Conservation (phyloP, 306 rosid genomes). For the Spatholobus suberectus region DNA sequence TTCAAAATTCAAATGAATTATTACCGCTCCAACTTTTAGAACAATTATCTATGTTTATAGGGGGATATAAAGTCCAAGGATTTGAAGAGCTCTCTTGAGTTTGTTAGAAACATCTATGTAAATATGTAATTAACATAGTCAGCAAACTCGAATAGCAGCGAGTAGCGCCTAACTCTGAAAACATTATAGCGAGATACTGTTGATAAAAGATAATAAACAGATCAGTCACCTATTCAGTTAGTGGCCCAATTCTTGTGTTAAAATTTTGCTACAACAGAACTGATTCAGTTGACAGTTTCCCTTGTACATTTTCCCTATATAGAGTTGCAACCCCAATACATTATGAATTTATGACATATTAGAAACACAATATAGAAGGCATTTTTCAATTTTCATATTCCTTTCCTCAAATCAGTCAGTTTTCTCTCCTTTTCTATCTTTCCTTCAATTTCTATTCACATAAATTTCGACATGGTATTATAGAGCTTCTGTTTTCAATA, state of each 20-base stretch:
- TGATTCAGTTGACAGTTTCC: background rate
- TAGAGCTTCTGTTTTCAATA: background rate
- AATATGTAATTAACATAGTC: background rate
- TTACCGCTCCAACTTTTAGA: background rate
- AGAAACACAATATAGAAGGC: background rate
- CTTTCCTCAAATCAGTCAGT: background rate
- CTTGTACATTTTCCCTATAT: background rate
- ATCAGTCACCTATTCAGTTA: background rate
- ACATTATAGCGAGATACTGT: background rate
- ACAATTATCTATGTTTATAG: background rate
- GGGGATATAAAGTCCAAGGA: background rate
- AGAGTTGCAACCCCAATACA: background rate
- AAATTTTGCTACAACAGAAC: background rate
- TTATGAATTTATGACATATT: background rate
- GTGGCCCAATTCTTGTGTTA: background rate
- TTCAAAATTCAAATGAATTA: constrained; percentile 10
- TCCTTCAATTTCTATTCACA: background rate
- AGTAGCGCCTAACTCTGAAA: background rate
- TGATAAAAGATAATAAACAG: background rate
- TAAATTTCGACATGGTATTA: background rate
- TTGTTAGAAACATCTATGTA: background rate
- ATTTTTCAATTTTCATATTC: background rate
- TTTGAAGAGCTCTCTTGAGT: constrained; percentile 1
- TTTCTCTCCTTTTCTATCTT: background rate
- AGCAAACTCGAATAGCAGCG: background rate